Evolutionary conservation across 495 filamentous ascomycete genomes (phyloP).

Genomic region (Neurospora sp.): DNA sequence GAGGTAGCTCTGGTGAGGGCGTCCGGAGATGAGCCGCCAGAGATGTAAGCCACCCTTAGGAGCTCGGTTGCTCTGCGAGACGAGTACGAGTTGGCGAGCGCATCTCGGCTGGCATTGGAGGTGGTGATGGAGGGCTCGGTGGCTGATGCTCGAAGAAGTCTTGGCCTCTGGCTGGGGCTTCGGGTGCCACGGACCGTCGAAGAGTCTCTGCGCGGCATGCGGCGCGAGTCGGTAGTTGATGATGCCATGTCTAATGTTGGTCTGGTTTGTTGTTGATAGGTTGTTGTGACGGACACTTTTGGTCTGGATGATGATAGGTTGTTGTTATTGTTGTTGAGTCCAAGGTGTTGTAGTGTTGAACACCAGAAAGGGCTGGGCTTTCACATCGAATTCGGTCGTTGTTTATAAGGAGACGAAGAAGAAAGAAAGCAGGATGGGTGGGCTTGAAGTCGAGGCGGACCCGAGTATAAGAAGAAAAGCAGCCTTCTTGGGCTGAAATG

Average conservation of each 20-base stretch:
- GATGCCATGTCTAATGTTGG: slow-evolving; percentile 18
- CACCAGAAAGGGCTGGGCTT: neutral
- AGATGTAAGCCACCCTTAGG: slow-evolving; percentile 41
- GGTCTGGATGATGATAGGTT: neutral
- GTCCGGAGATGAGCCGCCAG: slow-evolving; percentile 22
- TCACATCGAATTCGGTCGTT: neutral
- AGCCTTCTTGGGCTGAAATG: slow-evolving; percentile 28
- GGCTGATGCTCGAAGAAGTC: slow-evolving; percentile 38
- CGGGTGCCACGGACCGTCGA: slow-evolving; percentile 11
- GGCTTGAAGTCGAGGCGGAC: slow-evolving; percentile 1
- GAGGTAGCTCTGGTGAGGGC: slow-evolving; percentile 22
- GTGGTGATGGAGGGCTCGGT: slow-evolving; percentile 47
- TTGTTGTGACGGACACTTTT: neutral
- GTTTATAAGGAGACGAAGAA: slow-evolving; percentile 4
- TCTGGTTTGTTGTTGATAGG: slow-evolving; percentile 4
- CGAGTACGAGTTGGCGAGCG: slow-evolving; percentile 34
- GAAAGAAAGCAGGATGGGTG: slow-evolving; percentile 2
- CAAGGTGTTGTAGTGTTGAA: neutral
- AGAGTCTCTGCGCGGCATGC: slow-evolving; percentile 27
- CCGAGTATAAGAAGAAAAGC: slow-evolving; percentile 14
- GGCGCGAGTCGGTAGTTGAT: slow-evolving; percentile 14
- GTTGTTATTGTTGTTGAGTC: neutral
- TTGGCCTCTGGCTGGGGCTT: slow-evolving; percentile 29
- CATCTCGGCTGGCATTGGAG: slow-evolving; percentile 39
- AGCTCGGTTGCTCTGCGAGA: slow-evolving; percentile 40